Evolutionary conservation across 2,329 filamentous ascomycete genomes (phyloP).

Genomic region (Ophiostoma triangulosporum): DNA sequence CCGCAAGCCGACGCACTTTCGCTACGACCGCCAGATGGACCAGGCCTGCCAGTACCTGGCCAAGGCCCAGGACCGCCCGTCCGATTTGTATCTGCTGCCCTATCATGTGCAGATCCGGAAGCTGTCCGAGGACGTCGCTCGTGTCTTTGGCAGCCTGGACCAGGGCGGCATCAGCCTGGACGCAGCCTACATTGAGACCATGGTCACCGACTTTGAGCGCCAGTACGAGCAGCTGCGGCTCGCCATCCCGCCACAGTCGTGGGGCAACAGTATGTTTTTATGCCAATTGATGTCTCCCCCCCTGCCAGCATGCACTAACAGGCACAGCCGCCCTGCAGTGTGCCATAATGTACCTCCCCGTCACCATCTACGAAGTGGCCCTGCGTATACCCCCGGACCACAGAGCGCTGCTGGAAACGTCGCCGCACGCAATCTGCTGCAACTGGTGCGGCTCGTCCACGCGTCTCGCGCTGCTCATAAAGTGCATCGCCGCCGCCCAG

Average conservation of each 20-base stretch:
- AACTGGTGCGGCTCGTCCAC: slow-evolving; percentile 13
- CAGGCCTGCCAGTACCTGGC: slow-evolving; percentile 11
- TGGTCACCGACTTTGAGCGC: slow-evolving; percentile 14
- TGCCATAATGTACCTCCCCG: slow-evolving; percentile 12
- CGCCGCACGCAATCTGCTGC: slow-evolving; percentile 11
- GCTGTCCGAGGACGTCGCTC: slow-evolving; percentile 14
- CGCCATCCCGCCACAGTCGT: slow-evolving; percentile 8
- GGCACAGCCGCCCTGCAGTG: slow-evolving; percentile 9
- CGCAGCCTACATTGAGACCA: slow-evolving; percentile 12
- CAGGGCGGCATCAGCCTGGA: slow-evolving; percentile 9
- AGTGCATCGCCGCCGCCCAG: slow-evolving; percentile 13
- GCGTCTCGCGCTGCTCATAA: slow-evolving; percentile 12
- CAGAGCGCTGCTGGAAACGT: background rate
- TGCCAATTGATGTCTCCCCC: background rate
- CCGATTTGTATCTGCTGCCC: slow-evolving; percentile 10
- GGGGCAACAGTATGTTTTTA: slow-evolving; percentile 14
- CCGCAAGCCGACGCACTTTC: slow-evolving; percentile 14
- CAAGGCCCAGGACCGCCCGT: slow-evolving; percentile 2
- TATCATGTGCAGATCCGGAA: slow-evolving; percentile 13
- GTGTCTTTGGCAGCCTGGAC: slow-evolving; percentile 10
- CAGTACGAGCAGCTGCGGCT: slow-evolving; percentile 12
- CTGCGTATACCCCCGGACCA: slow-evolving; percentile 10
- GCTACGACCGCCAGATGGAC: slow-evolving; percentile 12
- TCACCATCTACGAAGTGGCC: slow-evolving; percentile 14
- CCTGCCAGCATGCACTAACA: background rate